These are phyloP conservation scores for Cyclospora cayetanensis DNA, from an alignment of 169 alveolate genomes.

Conservation along the genomic window DNA sequence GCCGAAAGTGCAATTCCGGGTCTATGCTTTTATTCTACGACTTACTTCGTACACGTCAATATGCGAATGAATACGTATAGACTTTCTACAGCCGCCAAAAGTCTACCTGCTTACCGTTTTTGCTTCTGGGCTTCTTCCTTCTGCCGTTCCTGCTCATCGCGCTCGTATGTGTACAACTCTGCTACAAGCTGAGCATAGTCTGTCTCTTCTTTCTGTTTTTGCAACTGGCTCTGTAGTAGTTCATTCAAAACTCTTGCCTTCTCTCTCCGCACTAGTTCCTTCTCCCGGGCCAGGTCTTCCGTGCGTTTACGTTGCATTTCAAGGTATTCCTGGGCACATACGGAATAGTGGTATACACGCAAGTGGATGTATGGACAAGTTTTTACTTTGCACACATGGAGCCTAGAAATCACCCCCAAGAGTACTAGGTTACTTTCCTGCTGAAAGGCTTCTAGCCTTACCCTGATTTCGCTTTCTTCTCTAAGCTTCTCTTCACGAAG, in stretches of 20 bases:
- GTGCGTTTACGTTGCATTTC: slow-evolving; percentile 48
- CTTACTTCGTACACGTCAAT: too few relatives aligned
- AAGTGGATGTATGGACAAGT: too few relatives aligned
- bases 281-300: slow-evolving; percentile 44
- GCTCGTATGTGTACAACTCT: slow-evolving; percentile 63
- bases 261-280: slow-evolving; percentile 22
- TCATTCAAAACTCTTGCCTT: slow-evolving; percentile 61
- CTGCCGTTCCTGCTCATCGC: slow-evolving; percentile 61
- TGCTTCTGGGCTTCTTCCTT: slow-evolving; percentile 62
- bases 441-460: background rate
- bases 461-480: slow-evolving; percentile 59
- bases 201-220: slow-evolving; percentile 48
- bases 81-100: too few relatives aligned
- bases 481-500: slow-evolving; percentile 17
- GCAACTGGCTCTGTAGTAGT: slow-evolving; percentile 37
- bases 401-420: background rate
- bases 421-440: background rate
- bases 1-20: too few relatives aligned
- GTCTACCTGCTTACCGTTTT: slow-evolving; percentile 13
- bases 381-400: too few relatives aligned
- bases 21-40: too few relatives aligned
- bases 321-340: slow-evolving; percentile 38
- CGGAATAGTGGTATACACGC: too few relatives aligned
- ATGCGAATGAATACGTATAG: too few relatives aligned
- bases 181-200: slow-evolving; percentile 62